These are phyloP conservation scores for Colletotrichum navitas DNA, from an alignment of 2,329 filamentous ascomycete genomes.

Conservation along the genomic window DNA sequence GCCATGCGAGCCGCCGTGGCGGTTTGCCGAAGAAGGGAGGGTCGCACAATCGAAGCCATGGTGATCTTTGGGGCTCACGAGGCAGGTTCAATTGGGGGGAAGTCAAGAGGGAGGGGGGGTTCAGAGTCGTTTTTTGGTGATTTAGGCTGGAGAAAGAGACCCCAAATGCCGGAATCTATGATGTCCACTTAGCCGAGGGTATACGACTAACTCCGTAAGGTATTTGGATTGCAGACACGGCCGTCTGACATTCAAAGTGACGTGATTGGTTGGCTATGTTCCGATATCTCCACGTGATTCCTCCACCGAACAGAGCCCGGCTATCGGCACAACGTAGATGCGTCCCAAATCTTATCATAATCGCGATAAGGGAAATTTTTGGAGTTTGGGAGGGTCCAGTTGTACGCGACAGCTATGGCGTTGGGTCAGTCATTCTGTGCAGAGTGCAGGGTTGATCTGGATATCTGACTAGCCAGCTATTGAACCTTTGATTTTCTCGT, in stretches of 20 bases:
- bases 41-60: slow-evolving; percentile 70
- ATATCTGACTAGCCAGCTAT: neutral
- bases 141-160: slow-evolving; percentile 36
- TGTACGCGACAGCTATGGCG: slow-evolving; percentile 11
- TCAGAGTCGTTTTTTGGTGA: slow-evolving; percentile 25
- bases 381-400: slow-evolving; percentile 20
- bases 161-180: slow-evolving; percentile 41
- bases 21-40: slow-evolving; percentile 67
- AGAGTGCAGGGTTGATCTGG: slow-evolving; percentile 10
- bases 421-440: slow-evolving; percentile 17
- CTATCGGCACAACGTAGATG: slow-evolving; percentile 25
- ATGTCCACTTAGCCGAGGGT: slow-evolving; percentile 63
- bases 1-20: slow-evolving; percentile 55
- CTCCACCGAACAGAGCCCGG: neutral
- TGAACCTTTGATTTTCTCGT: neutral
- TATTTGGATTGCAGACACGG: slow-evolving; percentile 2
- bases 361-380: slow-evolving; percentile 42
- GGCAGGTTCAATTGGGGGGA: slow-evolving; percentile 37
- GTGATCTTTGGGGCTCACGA: slow-evolving; percentile 40
- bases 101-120: slow-evolving; percentile 10
- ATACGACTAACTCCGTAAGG: slow-evolving; percentile 29
- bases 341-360: slow-evolving; percentile 17
- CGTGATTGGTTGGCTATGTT: slow-evolving; percentile 57
- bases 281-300: slow-evolving; percentile 40
- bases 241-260: slow-evolving; percentile 53